Evolutionary conservation across 169 alveolate species (phyloP).

Genomic region (Perkinsus olseni): DNA sequence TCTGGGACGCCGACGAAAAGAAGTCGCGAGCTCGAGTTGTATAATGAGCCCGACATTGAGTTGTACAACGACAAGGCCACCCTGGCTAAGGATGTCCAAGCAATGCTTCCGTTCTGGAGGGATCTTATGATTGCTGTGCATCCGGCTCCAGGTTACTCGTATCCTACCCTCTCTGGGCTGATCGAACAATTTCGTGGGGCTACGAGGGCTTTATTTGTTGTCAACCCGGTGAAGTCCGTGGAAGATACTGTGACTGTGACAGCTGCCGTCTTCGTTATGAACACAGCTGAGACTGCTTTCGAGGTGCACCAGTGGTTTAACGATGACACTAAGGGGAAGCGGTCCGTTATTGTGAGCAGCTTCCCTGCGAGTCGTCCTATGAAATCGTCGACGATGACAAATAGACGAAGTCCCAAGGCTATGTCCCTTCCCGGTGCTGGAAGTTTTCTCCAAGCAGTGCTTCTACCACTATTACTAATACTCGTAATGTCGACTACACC

Average conservation of each 20-base stretch:
- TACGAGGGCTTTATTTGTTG: background rate
- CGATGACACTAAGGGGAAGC: background rate
- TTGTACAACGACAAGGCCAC: background rate
- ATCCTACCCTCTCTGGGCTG: background rate
- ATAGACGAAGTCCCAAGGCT: background rate
- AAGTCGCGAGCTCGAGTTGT: background rate
- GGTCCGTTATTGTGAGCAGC: background rate
- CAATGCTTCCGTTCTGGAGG: background rate
- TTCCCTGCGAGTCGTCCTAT: background rate
- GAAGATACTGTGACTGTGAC: background rate
- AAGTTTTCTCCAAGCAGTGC: background rate
- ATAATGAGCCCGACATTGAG: background rate
- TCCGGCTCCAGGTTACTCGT: background rate
- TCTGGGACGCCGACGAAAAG: background rate
- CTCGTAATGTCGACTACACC: background rate
- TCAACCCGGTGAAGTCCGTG: background rate
- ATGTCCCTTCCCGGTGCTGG: background rate
- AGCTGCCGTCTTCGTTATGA: background rate
- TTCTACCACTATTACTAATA: background rate
- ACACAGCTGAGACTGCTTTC: background rate
- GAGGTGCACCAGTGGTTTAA: background rate
- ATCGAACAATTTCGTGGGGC: slow-evolving; percentile 1
- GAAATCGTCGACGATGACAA: background rate
- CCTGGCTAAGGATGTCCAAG: background rate
- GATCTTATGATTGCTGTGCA: background rate